These are phyloP conservation scores for Neonectria hederae DNA, from an alignment of 2,329 filamentous ascomycete genomes.

Conservation along the genomic window DNA sequence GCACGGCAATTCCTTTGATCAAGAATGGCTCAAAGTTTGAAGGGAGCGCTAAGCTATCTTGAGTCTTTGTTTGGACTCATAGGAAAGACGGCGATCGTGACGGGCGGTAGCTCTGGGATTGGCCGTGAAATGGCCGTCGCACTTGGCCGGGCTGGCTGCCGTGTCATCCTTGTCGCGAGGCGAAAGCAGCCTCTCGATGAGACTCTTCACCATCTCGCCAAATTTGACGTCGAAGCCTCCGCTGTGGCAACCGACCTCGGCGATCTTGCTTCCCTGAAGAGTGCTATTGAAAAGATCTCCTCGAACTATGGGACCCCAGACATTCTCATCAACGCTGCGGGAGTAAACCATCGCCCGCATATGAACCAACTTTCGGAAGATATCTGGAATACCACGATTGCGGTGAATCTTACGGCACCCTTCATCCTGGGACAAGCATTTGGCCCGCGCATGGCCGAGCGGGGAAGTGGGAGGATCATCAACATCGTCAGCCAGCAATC, in stretches of 20 bases:
- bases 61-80: constrained; percentile 44
- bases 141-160: constrained; percentile 43
- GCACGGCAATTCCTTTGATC: not conserved
- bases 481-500: constrained; percentile 48
- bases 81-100: constrained; percentile 44
- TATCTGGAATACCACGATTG: constrained; percentile 45
- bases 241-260: constrained; percentile 32
- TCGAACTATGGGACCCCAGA: constrained; percentile 40
- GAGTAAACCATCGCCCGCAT: constrained; percentile 43
- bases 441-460: constrained; percentile 45
- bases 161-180: constrained; percentile 45
- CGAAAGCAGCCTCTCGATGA: constrained; percentile 37
- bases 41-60: constrained; percentile 37
- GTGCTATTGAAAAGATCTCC: constrained; percentile 33
- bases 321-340: constrained; percentile 48
- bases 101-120: constrained; percentile 49
- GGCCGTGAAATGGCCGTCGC: constrained; percentile 46
- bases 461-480: constrained; percentile 47
- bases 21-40: constrained; percentile 25
- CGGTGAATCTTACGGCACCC: constrained; percentile 47
- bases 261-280: constrained; percentile 27
- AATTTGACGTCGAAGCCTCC: constrained; percentile 39
- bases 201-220: constrained; percentile 36
- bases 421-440: constrained; percentile 47
- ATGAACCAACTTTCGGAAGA: constrained; percentile 42